A percentile compares a stretch with the other conserved stretches of the same genome.
phyloP scores from a whole-genome alignment of 495 filamentous ascomycete genomes.

The Neurospora tetraspora region DNA sequence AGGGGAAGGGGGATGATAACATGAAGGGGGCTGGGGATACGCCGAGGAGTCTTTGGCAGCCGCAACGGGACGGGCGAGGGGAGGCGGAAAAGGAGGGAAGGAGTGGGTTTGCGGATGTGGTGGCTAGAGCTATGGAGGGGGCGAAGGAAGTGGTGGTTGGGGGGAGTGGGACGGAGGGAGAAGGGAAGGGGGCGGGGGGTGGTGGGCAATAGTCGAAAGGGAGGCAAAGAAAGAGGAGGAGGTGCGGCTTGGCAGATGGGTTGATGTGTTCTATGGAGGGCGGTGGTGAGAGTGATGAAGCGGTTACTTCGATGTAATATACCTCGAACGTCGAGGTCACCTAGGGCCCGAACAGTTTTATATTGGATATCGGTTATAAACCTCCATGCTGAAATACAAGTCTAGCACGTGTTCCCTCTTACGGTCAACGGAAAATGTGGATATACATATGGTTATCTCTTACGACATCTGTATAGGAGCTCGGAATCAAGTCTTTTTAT shows the following conservation, averaged over 20 bases:
- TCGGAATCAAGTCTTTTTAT: not conserved
- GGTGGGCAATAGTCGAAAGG: not conserved
- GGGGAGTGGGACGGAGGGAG: not conserved
- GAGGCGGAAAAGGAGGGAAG: not conserved
- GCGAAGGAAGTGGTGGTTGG: not conserved
- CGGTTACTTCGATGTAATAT: not conserved
- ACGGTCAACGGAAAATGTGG: not conserved
- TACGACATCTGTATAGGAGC: not conserved
- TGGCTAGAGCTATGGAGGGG: conserved; percentile 7
- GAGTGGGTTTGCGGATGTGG: conserved; percentile 11
- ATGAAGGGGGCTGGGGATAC: not conserved
- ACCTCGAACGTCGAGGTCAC: not conserved
- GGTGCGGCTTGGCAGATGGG: no score
- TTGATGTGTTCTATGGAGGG: not conserved
- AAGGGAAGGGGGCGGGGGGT: not conserved
- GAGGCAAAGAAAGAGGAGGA: not conserved
- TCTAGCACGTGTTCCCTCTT: no score
- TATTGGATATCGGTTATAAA: no score
- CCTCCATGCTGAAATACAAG: no score
- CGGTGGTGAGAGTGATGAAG: not conserved
- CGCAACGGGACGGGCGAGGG: not conserved
- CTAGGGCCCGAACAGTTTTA: not conserved
- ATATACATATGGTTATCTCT: not conserved
- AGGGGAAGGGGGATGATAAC: not conserved
- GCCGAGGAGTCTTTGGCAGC: not conserved